Base-by-base conservation (phyloP, 371 early-diverging fungal genomes). In the Zychaea mexicana region DNA sequence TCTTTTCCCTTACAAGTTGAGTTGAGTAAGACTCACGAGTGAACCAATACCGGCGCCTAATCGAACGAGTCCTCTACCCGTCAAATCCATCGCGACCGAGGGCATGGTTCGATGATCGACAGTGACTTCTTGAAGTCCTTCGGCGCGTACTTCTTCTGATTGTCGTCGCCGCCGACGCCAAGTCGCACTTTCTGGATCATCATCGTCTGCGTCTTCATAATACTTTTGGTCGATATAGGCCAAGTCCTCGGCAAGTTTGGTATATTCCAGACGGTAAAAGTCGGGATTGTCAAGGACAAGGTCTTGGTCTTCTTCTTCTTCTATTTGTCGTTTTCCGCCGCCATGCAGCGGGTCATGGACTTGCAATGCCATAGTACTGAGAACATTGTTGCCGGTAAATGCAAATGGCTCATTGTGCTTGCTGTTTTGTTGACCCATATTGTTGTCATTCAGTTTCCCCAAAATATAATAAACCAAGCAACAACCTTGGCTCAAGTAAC, bases 1-100 rank as follows among this genome's bases (percentile, higher is more conserved):
- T n/a, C n/a, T n/a, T n/a, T n/a, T n/a, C n/a, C n/a, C 71, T 67
- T 77, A 73, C 77, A 79, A 42, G 47, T 77, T 64, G 26, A 79
- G 47, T 55, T 77, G 71, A 13, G 77, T 76, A 12, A 76, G 66
- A 19, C 72, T 68, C 10, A 32, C 38, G 2, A 78, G 59, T 28
- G 60, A 68, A 2, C 70, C 71, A 60, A 78, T 71, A 31, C 73
- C 73, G 0, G 74, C 69, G 30, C 76, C 75, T 36, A 78, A 55
- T 57, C 69, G 69, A n/a, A 77, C 66, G 19, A 77, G 39, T 12
- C 67, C 59, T 49, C 66, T 60, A 2, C 68, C 70, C 7, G 74
- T 69, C 21, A 77, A 39, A 69, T 77, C 72, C 21, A 77, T 52
- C 17, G 65, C 56, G 8, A 69, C 31, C 10, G 64, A 62, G 19